Evolutionary conservation across 345 rosid genomes (phyloP).

Genomic region (Rhizophora mangle): DNA sequence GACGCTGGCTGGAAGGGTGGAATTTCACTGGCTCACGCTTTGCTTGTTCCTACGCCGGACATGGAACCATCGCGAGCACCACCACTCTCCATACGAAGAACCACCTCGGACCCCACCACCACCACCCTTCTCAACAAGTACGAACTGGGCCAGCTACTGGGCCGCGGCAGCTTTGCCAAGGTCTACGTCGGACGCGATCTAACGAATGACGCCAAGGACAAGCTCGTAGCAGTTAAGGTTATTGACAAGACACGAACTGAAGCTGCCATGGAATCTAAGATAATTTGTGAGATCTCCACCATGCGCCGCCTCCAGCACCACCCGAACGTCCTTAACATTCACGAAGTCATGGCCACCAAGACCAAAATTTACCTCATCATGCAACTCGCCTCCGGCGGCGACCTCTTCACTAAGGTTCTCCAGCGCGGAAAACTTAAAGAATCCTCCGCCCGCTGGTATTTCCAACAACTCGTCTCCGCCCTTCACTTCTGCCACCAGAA

Average conservation of each 20-base stretch:
- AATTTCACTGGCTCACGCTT: not conserved
- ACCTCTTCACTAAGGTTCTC: slow-evolving; percentile 48
- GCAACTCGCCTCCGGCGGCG: slow-evolving; percentile 86
- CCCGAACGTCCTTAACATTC: slow-evolving; percentile 72
- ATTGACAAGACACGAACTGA: slow-evolving; percentile 55
- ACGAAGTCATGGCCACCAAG: slow-evolving; percentile 87
- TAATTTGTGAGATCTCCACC: slow-evolving; percentile 70
- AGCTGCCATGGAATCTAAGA: slow-evolving; percentile 53
- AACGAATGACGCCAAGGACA: slow-evolving; percentile 18
- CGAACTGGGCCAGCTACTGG: slow-evolving; percentile 54
- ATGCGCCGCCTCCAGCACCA: slow-evolving; percentile 79
- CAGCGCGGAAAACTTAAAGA: slow-evolving; percentile 51
- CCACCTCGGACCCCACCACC: slow-evolving; percentile 16
- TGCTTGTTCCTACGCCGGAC: not conserved
- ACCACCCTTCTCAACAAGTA: slow-evolving; percentile 58
- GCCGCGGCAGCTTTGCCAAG: slow-evolving; percentile 74
- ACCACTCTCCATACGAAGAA: slow-evolving; percentile 8
- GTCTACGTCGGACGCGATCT: slow-evolving; percentile 60
- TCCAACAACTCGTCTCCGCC: slow-evolving; percentile 84
- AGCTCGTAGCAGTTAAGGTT: slow-evolving; percentile 58
- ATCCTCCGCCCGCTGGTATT: slow-evolving; percentile 55
- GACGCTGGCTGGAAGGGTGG: not conserved
- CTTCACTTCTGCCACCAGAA: slow-evolving; percentile 72
- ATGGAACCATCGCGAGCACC: slow-evolving; percentile 21
- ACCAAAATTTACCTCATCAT: slow-evolving; percentile 75